Conservation (phyloP, 306 rosid genomes). For the Cucurbita ficifolia region DNA sequence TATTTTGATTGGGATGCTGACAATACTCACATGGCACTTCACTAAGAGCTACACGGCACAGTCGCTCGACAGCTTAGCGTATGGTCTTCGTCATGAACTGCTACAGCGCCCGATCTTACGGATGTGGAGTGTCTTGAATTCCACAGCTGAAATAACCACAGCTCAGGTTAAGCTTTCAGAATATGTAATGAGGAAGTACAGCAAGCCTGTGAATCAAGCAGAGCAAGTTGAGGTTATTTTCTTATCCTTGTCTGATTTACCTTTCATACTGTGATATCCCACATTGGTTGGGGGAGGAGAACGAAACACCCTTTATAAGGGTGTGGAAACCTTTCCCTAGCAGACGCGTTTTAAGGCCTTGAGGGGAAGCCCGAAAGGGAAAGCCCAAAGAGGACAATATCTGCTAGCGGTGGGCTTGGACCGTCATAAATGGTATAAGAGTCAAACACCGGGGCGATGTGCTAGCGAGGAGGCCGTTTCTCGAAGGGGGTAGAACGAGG, state of each 20-base stretch:
- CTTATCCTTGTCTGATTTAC: background rate
- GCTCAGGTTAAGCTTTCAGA: slow-evolving; percentile 83
- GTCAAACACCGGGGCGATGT: too few relatives aligned
- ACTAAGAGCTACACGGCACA: slow-evolving; percentile 75
- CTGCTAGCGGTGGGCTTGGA: too few relatives aligned
- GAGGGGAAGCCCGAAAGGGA: too few relatives aligned
- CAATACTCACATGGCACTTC: slow-evolving; percentile 95
- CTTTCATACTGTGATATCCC: background rate
- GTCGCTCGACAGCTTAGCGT: slow-evolving; percentile 71
- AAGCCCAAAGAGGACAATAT: too few relatives aligned
- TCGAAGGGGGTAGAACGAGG: too few relatives aligned
- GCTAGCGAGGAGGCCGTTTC: too few relatives aligned
- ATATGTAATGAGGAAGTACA: slow-evolving; percentile 59
- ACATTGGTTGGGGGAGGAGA: too few relatives aligned
- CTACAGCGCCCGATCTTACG: slow-evolving; percentile 83
- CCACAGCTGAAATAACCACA: slow-evolving; percentile 78
- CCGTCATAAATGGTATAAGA: too few relatives aligned
- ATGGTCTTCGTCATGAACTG: slow-evolving; percentile 83
- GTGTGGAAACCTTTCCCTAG: too few relatives aligned
- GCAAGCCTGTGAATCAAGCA: slow-evolving; percentile 69
- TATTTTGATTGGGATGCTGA: slow-evolving; percentile 77
- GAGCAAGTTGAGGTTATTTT: slow-evolving; percentile 82
- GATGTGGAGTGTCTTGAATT: slow-evolving; percentile 94
- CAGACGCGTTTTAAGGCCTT: too few relatives aligned
- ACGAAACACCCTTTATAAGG: too few relatives aligned